These are phyloP conservation scores for Nannochloris sp. DNA, from an alignment of 139 green algal genomes.

Conservation along the genomic window DNA sequence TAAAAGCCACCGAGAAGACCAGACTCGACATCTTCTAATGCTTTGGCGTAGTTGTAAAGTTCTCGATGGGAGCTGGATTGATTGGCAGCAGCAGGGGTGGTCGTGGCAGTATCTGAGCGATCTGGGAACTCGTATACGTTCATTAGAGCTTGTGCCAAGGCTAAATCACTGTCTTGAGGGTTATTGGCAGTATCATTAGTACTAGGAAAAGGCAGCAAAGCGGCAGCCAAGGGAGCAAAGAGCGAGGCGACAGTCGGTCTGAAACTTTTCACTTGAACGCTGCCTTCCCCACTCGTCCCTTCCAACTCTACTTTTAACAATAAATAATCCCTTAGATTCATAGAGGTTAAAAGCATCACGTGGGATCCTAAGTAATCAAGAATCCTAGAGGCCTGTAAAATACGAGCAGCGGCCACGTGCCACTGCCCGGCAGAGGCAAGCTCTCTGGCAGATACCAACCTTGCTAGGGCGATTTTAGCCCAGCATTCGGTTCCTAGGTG, in stretches of 20 bases:
- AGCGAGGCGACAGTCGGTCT: not conserved
- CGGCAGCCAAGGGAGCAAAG: not conserved
- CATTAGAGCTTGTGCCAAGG: constrained; percentile 9
- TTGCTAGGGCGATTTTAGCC: constrained; percentile 24
- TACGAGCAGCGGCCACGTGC: constrained; percentile 28
- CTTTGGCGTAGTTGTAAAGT: constrained; percentile 46
- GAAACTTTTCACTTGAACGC: constrained; percentile 22
- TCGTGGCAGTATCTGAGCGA: not conserved
- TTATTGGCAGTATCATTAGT: not conserved
- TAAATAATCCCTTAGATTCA: constrained; percentile 53
- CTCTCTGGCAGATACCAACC: constrained; percentile 6
- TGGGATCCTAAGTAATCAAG: constrained; percentile 43
- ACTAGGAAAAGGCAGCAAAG: not conserved
- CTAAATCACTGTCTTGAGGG: not conserved
- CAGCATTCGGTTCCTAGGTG: constrained; percentile 49
- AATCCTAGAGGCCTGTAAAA: constrained; percentile 24
- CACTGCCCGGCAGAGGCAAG: constrained; percentile 9
- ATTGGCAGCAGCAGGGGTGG: no score
- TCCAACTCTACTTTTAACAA: constrained; percentile 47
- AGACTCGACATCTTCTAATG: constrained; percentile 35
- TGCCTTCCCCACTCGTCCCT: constrained; percentile 40
- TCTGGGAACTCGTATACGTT: constrained; percentile 26
- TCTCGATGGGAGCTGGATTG: constrained; percentile 6
- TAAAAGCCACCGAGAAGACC: constrained; percentile 43
- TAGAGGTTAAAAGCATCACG: constrained; percentile 37